A percentile compares a stretch with the other conserved stretches of the same genome.
Evolutionary conservation across 176 grass and related monocot genomes (phyloP).

Genomic region (Pharus latifolius): DNA sequence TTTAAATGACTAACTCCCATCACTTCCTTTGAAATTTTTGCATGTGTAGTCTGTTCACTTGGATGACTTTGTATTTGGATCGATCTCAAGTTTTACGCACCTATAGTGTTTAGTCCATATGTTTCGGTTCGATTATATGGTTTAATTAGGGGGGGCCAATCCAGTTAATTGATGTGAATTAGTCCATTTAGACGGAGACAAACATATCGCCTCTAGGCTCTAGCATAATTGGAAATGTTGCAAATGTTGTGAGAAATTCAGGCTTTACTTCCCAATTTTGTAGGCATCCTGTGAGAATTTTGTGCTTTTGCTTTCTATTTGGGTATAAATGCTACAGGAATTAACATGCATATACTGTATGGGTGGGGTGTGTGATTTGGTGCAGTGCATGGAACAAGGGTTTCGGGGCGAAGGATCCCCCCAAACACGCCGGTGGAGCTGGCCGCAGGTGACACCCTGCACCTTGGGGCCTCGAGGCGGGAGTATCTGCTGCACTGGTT

Average conservation of each 20-base stretch:
- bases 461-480: conserved; percentile 60
- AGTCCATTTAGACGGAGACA: too few species aligned
- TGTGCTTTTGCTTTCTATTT: background rate
- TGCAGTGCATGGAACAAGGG: conserved; percentile 87
- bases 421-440: conserved; percentile 47
- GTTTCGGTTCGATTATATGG: too few species aligned
- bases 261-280: background rate
- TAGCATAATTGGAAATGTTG: too few species aligned
- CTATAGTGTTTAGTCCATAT: too few species aligned
- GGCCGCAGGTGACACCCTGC: conserved; percentile 44
- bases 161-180: too few species aligned
- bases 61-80: background rate
- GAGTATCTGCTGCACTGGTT: conserved; percentile 84
- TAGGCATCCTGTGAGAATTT: background rate
- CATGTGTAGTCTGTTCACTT: too few species aligned
- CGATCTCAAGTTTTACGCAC: too few species aligned
- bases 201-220: too few species aligned
- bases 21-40: too few species aligned
- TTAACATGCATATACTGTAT: background rate
- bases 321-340: background rate
- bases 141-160: too few species aligned
- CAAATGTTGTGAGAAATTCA: too few species aligned
- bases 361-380: background rate
- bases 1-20: too few species aligned
- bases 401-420: conserved; percentile 66